These are phyloP conservation scores for Allantophomopsis lycopodina DNA, from an alignment of 2,329 filamentous ascomycete genomes.

Conservation along the genomic window DNA sequence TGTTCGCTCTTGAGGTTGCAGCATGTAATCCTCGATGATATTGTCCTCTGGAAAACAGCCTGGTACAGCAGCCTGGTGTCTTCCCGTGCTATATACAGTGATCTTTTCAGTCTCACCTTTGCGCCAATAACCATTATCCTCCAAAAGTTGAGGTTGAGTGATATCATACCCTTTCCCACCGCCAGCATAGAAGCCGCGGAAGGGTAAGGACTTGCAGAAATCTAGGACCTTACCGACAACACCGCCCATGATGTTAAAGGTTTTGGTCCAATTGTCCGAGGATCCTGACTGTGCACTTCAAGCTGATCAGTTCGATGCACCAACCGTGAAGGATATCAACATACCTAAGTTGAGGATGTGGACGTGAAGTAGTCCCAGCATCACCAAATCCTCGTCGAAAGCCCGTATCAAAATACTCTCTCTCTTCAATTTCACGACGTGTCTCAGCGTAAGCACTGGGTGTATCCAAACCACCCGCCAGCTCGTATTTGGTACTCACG, in stretches of 20 bases:
- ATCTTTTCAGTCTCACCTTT: conserved; percentile 12
- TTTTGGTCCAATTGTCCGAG: conserved; percentile 33
- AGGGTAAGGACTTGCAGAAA: conserved; percentile 63
- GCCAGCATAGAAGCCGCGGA: conserved; percentile 77
- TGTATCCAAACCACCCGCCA: conserved; percentile 34
- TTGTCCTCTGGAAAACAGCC: conserved; percentile 38
- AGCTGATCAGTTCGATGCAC: too few relatives aligned
- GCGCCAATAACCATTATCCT: conserved; percentile 1
- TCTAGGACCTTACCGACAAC: conserved; percentile 71
- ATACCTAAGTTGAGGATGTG: too few relatives aligned
- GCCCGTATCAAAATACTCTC: conserved; percentile 22
- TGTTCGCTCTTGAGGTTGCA: conserved; percentile 17
- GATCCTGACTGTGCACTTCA: too few relatives aligned
- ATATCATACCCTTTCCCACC: conserved; percentile 57
- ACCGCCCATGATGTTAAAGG: conserved; percentile 48
- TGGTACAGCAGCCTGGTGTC: conserved; percentile 30
- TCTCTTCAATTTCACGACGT: conserved; percentile 19
- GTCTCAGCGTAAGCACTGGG: conserved; percentile 19
- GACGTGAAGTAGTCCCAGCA: too few relatives aligned
- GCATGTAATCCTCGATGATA: conserved; percentile 27
- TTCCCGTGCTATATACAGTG: conserved; percentile 9
- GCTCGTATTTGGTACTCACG: conserved; percentile 34
- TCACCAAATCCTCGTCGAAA: too few relatives aligned
- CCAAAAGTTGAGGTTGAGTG: background rate
- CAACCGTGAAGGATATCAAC: too few relatives aligned